Evolutionary conservation across 352 stramenopile species (phyloP), one percentile per base, ranked within the genome.

Genomic region (Phytopythium sindhum): DNA sequence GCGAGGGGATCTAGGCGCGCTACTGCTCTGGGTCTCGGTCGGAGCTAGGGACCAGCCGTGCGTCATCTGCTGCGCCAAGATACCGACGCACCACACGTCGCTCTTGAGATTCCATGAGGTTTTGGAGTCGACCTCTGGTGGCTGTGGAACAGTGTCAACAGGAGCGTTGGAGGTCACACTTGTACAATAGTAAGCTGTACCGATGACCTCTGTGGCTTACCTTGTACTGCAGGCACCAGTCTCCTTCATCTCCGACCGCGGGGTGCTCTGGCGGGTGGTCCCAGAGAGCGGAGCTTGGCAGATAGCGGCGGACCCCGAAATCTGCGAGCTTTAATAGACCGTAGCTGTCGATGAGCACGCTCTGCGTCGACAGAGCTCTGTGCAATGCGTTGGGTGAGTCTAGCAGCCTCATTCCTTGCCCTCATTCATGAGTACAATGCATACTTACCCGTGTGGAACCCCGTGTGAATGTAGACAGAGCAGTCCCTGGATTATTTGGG

Each of bases 301-400:
- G 57, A 70, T 45, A 64, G 39, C 33, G 48, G 33, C 68, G 48
- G 15, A 88, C 42, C 0, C 76, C 75, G 50, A 88, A 92, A 35
- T 89, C 77, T 4, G 75, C 67, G 8, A 90, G 62, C 64, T 87
- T 84, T 0, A 90, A 44, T 0, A 83, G 62, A 0, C 81, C 84
- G 37, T 77, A 88, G 55, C 68, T 84, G 62, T 92, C 78, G 50
- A 90, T 90, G 51, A 80, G 71, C 28, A 89, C 64, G 12, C 67
- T 72, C 51, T 88, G 74, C 31, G 80, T 69, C 11, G 67, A 68
- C 29, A 89, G 47, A 26, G 77, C 70, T 17, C 80, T 89, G 24
- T 17, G 53, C 23, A 50, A 11, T 44, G 7, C 15, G 29, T 39
- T 64, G 2, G 23, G 60, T 19, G 15, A 33, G 12, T 42, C 45